Evolutionary conservation across 1,284 basidiomycete genomes (phyloP).

Genomic region (Caloboletus inedulis): DNA sequence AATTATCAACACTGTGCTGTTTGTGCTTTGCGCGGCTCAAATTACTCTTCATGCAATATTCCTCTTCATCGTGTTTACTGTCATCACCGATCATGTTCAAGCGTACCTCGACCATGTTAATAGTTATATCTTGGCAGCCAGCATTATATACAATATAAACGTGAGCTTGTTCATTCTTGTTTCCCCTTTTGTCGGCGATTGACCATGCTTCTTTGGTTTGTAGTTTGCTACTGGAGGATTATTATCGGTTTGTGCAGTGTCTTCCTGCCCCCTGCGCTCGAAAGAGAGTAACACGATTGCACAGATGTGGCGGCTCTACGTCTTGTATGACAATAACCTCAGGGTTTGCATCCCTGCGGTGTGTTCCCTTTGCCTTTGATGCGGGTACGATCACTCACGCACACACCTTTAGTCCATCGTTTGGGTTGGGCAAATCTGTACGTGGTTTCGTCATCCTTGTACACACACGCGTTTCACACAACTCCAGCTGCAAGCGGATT

Average conservation of each 20-base stretch:
- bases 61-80: conserved; percentile 11
- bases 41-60: conserved; percentile 1
- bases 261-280: background rate
- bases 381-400: background rate
- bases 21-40: conserved; percentile 18
- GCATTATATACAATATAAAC: conserved; percentile 9
- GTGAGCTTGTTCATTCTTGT: conserved; percentile 5
- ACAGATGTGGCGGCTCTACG: conserved; percentile 26
- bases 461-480: background rate
- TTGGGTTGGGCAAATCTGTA: conserved; percentile 18
- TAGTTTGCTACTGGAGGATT: conserved; percentile 18
- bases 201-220: background rate
- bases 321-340: conserved; percentile 14
- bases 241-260: conserved; percentile 17
- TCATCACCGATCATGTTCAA: background rate
- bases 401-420: conserved; percentile 3
- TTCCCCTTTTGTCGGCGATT: background rate
- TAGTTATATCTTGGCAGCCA: background rate
- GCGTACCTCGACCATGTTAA: background rate
- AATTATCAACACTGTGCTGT: conserved; percentile 12
- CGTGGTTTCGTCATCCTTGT: background rate
- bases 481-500: conserved; percentile 5
- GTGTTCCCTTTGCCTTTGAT: background rate
- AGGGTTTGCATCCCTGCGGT: conserved; percentile 21
- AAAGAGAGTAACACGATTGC: background rate